Evolutionary conservation across 2,329 filamentous ascomycete genomes (phyloP).

Genomic region (Exophiala sp.): DNA sequence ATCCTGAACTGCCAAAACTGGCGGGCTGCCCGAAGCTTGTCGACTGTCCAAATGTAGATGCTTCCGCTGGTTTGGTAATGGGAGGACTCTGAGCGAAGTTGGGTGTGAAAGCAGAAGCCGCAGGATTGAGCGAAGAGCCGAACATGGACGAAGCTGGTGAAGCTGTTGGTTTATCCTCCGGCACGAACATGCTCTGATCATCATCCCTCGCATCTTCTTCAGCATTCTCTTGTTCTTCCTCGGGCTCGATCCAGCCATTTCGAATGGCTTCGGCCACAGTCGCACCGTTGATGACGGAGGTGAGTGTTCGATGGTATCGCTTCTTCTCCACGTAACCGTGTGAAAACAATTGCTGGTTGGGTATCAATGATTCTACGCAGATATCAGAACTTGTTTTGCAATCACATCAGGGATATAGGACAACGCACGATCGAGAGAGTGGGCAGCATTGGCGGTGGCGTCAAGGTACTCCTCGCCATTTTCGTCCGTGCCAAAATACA

Average conservation of each 20-base stretch:
- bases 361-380: slow-evolving; percentile 24
- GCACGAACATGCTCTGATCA: slow-evolving; percentile 30
- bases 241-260: slow-evolving; percentile 47
- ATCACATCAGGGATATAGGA: slow-evolving; percentile 24
- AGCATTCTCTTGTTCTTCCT: slow-evolving; percentile 35
- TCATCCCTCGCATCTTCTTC: slow-evolving; percentile 36
- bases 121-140: slow-evolving; percentile 13
- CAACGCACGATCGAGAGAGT: slow-evolving; percentile 48
- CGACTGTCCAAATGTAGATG: slow-evolving; percentile 6
- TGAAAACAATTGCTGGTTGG: slow-evolving; percentile 51
- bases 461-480: slow-evolving; percentile 52
- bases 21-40: neutral
- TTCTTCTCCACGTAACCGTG: slow-evolving; percentile 57
- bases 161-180: slow-evolving; percentile 12
- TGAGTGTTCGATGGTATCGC: slow-evolving; percentile 52
- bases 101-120: slow-evolving; percentile 20
- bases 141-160: slow-evolving; percentile 2
- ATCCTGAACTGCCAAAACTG: slow-evolving; percentile 3
- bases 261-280: slow-evolving; percentile 50
- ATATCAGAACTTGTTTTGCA: slow-evolving; percentile 27
- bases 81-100: slow-evolving; percentile 9
- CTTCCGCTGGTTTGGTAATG: slow-evolving; percentile 2
- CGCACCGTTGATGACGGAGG: slow-evolving; percentile 56
- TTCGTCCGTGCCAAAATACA: slow-evolving; percentile 47
- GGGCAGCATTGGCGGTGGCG: slow-evolving; percentile 38